These are phyloP conservation scores for Mycena maculata DNA, from an alignment of 768 basidiomycete species.

Conservation along the genomic window DNA sequence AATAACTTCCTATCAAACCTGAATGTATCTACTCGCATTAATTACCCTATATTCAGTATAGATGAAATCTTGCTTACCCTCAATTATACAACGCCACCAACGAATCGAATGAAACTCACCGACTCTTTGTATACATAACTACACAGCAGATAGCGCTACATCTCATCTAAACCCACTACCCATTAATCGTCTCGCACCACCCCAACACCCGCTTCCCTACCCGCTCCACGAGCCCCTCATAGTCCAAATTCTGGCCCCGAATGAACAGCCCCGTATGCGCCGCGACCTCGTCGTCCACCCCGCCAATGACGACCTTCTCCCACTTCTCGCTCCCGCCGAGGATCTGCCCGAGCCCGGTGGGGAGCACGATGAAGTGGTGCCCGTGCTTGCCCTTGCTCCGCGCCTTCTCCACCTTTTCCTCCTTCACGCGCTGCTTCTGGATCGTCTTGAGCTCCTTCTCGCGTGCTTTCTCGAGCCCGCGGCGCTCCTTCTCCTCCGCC, in stretches of 20 bases:
- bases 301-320: constrained; percentile 62
- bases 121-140: too few species aligned
- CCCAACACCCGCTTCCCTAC: constrained; percentile 55
- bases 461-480: constrained; percentile 23
- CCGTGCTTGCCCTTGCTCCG: constrained; percentile 39
- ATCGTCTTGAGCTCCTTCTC: constrained; percentile 35
- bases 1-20: too few species aligned
- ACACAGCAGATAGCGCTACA: too few species aligned
- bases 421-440: constrained; percentile 37
- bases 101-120: too few species aligned
- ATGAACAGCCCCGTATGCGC: constrained; percentile 70
- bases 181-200: constrained; percentile 51
- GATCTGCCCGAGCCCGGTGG: constrained; percentile 54
- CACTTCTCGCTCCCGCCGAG: constrained; percentile 60
- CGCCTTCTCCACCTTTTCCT: constrained; percentile 36
- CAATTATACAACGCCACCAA: too few species aligned
- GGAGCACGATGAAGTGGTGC: constrained; percentile 65
- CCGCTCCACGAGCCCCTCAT: constrained; percentile 59
- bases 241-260: constrained; percentile 60
- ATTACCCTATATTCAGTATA: too few species aligned
- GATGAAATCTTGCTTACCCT: too few species aligned
- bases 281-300: constrained; percentile 65
- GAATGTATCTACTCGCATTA: too few species aligned
- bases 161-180: too few species aligned
- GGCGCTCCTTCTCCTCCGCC: constrained; percentile 29